These are phyloP conservation scores for Suillus bovinus DNA, from an alignment of 768 basidiomycete species.

Conservation along the genomic window DNA sequence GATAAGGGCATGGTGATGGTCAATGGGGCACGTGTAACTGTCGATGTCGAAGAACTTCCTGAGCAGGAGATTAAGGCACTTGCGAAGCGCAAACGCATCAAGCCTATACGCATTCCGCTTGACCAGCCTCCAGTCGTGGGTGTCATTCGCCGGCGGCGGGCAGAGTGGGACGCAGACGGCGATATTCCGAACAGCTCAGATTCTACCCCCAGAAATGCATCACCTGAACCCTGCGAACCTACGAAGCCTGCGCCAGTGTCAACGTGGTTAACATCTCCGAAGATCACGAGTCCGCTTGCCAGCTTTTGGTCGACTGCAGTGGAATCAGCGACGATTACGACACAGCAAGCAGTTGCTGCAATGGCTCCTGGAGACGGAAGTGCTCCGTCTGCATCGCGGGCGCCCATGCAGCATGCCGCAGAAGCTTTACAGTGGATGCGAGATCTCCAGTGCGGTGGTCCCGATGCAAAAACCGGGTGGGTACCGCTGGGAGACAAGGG, in stretches of 20 bases:
- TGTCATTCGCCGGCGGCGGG: conserved; percentile 64
- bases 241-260: conserved; percentile 9
- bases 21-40: conserved; percentile 81
- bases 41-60: conserved; percentile 87
- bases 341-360: conserved; percentile 77
- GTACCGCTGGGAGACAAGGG: conserved; percentile 74
- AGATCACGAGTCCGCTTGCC: conserved; percentile 66
- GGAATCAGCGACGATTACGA: conserved; percentile 70
- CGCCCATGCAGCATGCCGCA: conserved; percentile 79
- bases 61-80: conserved; percentile 85
- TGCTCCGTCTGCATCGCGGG: conserved; percentile 54
- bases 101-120: conserved; percentile 83
- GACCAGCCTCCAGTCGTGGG: conserved; percentile 89
- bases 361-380: conserved; percentile 58
- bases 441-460: conserved; percentile 59
- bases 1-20: conserved; percentile 86
- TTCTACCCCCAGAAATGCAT: conserved; percentile 15
- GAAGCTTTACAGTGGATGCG: conserved; percentile 83
- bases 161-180: conserved; percentile 68
- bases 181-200: conserved; percentile 27
- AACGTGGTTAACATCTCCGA: conserved; percentile 59
- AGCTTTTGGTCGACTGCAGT: conserved; percentile 75
- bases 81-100: conserved; percentile 81
- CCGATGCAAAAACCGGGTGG: conserved; percentile 64
- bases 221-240: conserved; percentile 24